phyloP scores from a whole-genome alignment of 805 yeast species.

The Metschnikowia rubicola region DNA sequence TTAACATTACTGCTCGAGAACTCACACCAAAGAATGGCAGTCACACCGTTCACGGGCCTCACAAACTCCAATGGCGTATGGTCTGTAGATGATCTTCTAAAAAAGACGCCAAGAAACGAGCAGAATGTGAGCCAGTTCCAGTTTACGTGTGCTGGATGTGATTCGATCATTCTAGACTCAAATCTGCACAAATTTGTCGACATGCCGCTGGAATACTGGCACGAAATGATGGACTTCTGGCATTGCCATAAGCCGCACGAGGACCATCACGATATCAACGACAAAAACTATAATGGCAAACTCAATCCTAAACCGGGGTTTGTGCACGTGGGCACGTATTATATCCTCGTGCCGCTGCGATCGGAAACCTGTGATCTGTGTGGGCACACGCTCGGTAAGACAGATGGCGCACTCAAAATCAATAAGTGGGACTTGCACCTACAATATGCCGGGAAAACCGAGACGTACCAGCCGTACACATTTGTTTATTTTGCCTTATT shows the following conservation, averaged over 20 bases:
- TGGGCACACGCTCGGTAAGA: constrained; percentile 36
- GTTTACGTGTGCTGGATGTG: constrained; percentile 34
- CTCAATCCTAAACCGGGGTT: constrained; percentile 42
- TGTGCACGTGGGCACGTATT: constrained; percentile 56
- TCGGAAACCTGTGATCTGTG: constrained; percentile 38
- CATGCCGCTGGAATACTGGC: constrained; percentile 92
- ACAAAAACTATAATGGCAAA: constrained; percentile 28
- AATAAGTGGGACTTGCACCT: constrained; percentile 57
- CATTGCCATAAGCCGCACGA: constrained; percentile 81
- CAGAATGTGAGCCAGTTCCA: constrained; percentile 22
- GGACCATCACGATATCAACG: constrained; percentile 17
- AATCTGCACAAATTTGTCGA: constrained; percentile 42
- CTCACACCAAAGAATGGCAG: background rate
- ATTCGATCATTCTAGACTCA: constrained; percentile 26
- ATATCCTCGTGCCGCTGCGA: constrained; percentile 40
- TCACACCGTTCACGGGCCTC: constrained; percentile 12
- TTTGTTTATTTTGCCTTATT: constrained; percentile 23
- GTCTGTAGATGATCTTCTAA: constrained; percentile 41
- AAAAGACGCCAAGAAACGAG: constrained; percentile 28
- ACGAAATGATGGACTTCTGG: constrained; percentile 96
- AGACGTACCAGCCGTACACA: constrained; percentile 19
- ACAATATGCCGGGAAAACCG: constrained; percentile 12
- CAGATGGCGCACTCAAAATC: constrained; percentile 27
- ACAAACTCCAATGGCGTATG: constrained; percentile 24
- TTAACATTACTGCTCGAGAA: constrained; percentile 1